Conservation (phyloP, 2,329 filamentous ascomycete species). For the Cercospora berteroae region DNA sequence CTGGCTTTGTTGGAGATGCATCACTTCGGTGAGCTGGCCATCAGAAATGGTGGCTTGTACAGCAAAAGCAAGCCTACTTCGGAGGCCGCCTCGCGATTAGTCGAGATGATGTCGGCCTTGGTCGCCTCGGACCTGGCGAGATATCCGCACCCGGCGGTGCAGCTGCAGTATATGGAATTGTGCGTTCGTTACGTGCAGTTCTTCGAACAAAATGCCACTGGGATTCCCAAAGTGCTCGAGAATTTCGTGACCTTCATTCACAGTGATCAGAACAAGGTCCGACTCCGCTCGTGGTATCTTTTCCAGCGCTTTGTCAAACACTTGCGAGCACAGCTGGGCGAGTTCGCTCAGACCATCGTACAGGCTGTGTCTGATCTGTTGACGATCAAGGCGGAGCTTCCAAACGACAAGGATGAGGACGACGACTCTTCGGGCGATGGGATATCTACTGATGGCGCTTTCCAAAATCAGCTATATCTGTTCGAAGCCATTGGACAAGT, state of each 20-base stretch:
- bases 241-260: conserved; percentile 90
- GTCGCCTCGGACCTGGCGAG: conserved; percentile 84
- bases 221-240: conserved; percentile 83
- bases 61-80: conserved; percentile 79
- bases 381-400: conserved; percentile 84
- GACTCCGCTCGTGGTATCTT: conserved; percentile 92
- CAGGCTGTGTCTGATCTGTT: conserved; percentile 85
- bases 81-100: conserved; percentile 74
- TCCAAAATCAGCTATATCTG: conserved; percentile 86
- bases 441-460: conserved; percentile 83
- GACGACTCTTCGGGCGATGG: conserved; percentile 96
- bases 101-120: conserved; percentile 94
- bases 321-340: conserved; percentile 76
- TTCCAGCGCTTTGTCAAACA: conserved; percentile 92
- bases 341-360: conserved; percentile 87
- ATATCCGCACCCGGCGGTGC: conserved; percentile 85
- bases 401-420: conserved; percentile 74
- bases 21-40: conserved; percentile 89
- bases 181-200: conserved; percentile 91
- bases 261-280: conserved; percentile 80
- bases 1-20: conserved; percentile 94
- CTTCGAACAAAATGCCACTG: conserved; percentile 78
- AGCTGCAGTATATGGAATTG: conserved; percentile 97
- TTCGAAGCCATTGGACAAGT: conserved; percentile 95
- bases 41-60: conserved; percentile 82